A percentile compares a stretch with the other conserved stretches of the same genome.
phyloP scores from a whole-genome alignment of 495 filamentous ascomycete genomes.

The Talaromyces adpressus region DNA sequence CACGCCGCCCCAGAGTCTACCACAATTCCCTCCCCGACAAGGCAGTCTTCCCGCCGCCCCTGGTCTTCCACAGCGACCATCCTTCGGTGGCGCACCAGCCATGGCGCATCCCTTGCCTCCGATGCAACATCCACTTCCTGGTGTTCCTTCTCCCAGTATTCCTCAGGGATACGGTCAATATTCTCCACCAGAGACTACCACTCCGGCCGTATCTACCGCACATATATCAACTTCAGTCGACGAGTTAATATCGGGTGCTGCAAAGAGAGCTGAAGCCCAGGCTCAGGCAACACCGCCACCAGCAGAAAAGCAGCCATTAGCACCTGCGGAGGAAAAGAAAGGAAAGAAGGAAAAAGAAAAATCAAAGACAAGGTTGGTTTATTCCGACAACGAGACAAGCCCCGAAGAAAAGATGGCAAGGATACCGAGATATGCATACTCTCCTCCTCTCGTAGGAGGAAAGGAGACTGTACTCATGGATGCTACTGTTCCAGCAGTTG shows the following conservation, averaged over 20 bases:
- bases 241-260: constrained; percentile 51
- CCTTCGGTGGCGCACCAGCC: constrained; percentile 48
- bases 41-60: constrained; percentile 47
- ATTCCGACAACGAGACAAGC: constrained; percentile 68
- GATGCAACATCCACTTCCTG: constrained; percentile 47
- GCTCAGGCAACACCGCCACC: constrained; percentile 15
- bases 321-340: constrained; percentile 45
- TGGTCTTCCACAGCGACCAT: constrained; percentile 58
- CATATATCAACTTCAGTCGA: constrained; percentile 49
- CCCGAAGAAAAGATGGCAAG: constrained; percentile 83
- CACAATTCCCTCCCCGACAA: constrained; percentile 36
- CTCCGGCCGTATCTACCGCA: constrained; percentile 14
- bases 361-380: constrained; percentile 68
- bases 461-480: constrained; percentile 28
- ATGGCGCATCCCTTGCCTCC: constrained; percentile 55
- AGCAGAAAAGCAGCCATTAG: constrained; percentile 11
- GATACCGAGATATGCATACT: constrained; percentile 69
- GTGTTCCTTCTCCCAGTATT: constrained; percentile 8
- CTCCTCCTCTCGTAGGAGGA: constrained; percentile 34
- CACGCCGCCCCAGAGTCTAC: constrained; percentile 30
- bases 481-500: constrained; percentile 28
- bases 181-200: constrained; percentile 30
- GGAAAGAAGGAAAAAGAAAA: constrained; percentile 62
- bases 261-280: constrained; percentile 35
- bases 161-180: constrained; percentile 23